phyloP scores from a whole-genome alignment of 257 asterid species.

The Solanum piurae region DNA sequence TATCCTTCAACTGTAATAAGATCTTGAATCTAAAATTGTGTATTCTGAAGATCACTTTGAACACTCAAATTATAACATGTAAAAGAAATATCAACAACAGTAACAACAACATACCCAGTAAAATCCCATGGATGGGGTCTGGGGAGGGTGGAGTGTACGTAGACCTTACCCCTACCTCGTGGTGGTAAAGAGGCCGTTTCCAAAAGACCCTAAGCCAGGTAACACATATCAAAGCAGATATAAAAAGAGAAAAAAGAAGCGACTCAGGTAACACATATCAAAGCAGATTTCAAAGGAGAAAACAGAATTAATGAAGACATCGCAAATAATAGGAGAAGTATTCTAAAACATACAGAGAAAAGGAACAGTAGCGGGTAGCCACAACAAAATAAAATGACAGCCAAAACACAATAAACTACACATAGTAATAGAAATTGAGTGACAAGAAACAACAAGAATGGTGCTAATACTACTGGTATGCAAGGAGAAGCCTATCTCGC shows the following conservation, averaged over 20 bases:
- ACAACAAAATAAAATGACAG: not conserved
- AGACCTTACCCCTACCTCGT: not conserved
- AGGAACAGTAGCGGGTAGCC: not conserved
- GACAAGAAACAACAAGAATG: not conserved
- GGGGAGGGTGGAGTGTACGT: not conserved
- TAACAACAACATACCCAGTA: not conserved
- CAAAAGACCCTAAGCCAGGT: not conserved
- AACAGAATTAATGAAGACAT: not conserved
- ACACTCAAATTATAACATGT: not conserved
- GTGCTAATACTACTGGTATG: not conserved
- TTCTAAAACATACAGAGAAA: not conserved
- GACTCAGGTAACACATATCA: not conserved
- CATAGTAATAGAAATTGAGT: not conserved
- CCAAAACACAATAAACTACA: not conserved
- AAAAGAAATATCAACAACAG: not conserved
- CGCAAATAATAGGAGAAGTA: not conserved
- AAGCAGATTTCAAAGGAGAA: not conserved
- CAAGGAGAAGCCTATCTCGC: not conserved
- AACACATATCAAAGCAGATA: not conserved
- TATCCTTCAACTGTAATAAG: not conserved
- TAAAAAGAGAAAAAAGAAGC: not conserved
- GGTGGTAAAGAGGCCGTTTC: not conserved
- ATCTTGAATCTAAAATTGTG: not conserved
- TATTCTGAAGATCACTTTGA: not conserved
- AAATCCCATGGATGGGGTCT: not conserved